Percentiles rank a stretch among this genome's conserved stretches.
Conservation (phyloP, 2,329 filamentous ascomycete species). For the Pseudopyrenochaeta lycopersici region DNA sequence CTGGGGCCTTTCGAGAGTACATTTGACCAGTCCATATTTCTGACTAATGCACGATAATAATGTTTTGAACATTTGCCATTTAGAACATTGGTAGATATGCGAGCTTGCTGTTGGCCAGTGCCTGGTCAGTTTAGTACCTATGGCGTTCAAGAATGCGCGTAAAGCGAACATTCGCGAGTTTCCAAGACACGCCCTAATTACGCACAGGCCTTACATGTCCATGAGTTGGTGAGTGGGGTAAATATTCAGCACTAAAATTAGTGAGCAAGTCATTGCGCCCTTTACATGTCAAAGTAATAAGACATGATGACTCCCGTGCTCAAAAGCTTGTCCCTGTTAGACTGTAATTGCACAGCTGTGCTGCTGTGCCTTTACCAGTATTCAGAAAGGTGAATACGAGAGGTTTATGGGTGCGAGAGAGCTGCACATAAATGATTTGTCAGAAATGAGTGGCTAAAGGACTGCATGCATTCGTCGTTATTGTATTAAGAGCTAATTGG, state of each 20-base stretch:
- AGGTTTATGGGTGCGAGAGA: neutral
- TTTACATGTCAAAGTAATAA: conserved; percentile 6
- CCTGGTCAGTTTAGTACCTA: neutral
- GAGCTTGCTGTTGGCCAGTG: conserved; percentile 1
- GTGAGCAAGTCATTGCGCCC: neutral
- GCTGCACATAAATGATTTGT: neutral
- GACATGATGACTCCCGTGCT: neutral
- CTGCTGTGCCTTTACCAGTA: neutral
- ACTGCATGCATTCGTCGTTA: neutral
- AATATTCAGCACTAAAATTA: conserved; percentile 2
- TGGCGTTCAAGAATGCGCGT: neutral
- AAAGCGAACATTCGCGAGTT: conserved; percentile 1
- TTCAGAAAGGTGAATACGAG: neutral
- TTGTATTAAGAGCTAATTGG: neutral
- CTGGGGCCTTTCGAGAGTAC: too few species aligned
- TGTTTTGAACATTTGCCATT: too few species aligned
- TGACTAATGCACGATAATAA: too few species aligned
- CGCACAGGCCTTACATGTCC: neutral
- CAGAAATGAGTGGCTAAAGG: neutral
- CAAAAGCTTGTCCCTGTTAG: neutral
- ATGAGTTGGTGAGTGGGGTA: conserved; percentile 1
- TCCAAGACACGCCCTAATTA: conserved; percentile 1
- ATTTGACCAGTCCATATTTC: too few species aligned
- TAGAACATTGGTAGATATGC: too few species aligned
- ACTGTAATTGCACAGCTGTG: neutral